Conservation (phyloP, 257 asterid genomes). For the Euphrasia confusa region DNA sequence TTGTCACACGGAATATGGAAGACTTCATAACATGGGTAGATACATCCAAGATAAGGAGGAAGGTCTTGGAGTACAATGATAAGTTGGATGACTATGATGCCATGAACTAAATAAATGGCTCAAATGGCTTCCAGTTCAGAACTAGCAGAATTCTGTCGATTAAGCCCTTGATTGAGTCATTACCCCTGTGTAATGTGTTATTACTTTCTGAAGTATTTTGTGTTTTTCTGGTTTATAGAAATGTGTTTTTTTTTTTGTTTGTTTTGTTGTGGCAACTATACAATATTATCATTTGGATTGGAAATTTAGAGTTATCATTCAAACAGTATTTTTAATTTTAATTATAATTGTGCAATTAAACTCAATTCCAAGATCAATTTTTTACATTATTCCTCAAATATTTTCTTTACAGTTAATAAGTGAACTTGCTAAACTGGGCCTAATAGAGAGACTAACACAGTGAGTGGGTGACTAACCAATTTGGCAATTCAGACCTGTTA, state of each 20-base stretch:
- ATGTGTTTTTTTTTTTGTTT: neutral
- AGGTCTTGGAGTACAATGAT: slow-evolving; percentile 76
- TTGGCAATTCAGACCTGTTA: no score
- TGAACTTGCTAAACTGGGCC: no score
- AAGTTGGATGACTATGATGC: slow-evolving; percentile 89
- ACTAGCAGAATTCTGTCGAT: neutral
- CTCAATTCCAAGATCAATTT: no score
- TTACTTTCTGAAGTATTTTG: neutral
- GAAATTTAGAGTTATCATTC: no score
- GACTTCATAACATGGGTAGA: slow-evolving; percentile 95
- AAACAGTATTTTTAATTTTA: no score
- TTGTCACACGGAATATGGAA: slow-evolving; percentile 88
- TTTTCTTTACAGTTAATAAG: no score
- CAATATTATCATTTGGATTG: neutral
- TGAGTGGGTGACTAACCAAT: no score
- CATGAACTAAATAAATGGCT: slow-evolving; percentile 32
- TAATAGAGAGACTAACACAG: no score
- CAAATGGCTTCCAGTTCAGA: neutral
- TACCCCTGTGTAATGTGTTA: no score
- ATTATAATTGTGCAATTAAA: no score
- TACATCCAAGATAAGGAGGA: slow-evolving; percentile 82
- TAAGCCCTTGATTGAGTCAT: neutral
- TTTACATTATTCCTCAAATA: no score
- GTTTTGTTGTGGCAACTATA: neutral
- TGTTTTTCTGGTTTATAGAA: neutral